Evolutionary conservation across 2,329 filamentous ascomycete genomes (phyloP).

Genomic region (Pestalotiopsis sp.): DNA sequence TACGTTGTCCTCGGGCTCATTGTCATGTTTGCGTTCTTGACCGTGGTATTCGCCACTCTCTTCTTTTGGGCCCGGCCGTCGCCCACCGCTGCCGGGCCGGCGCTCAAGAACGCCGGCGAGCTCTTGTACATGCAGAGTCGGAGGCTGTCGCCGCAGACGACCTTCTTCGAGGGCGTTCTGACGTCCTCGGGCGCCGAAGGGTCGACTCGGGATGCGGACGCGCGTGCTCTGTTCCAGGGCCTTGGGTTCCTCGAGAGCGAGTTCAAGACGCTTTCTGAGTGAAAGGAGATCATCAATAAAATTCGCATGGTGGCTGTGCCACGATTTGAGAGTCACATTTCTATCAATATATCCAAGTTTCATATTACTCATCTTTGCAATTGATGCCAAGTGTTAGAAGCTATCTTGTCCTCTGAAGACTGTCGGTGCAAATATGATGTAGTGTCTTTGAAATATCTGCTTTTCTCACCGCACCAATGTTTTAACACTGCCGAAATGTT

Average conservation of each 20-base stretch:
- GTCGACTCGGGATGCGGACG: neutral
- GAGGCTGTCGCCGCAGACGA: neutral
- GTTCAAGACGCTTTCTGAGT: neutral
- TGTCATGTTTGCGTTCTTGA: neutral
- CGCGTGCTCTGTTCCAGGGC: neutral
- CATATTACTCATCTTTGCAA: too few relatives aligned
- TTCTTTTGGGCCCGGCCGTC: neutral
- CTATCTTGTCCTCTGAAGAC: too few relatives aligned
- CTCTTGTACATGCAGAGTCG: neutral
- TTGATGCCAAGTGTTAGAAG: too few relatives aligned
- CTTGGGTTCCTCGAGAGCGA: neutral
- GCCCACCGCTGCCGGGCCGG: neutral
- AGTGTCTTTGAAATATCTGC: too few relatives aligned
- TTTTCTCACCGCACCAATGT: too few relatives aligned
- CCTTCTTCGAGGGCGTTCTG: constrained; percentile 5
- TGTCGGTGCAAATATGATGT: too few relatives aligned
- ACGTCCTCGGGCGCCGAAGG: neutral
- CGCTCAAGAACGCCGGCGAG: neutral
- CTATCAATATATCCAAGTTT: too few relatives aligned
- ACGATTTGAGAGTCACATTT: too few relatives aligned
- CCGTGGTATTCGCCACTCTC: neutral
- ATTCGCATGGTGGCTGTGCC: too few relatives aligned
- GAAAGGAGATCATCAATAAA: neutral
- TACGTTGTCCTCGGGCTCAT: neutral
- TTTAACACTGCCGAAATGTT: too few relatives aligned